Base-by-base conservation (phyloP, 164 flowering plant genomes). In the Hamamelis virginiana region DNA sequence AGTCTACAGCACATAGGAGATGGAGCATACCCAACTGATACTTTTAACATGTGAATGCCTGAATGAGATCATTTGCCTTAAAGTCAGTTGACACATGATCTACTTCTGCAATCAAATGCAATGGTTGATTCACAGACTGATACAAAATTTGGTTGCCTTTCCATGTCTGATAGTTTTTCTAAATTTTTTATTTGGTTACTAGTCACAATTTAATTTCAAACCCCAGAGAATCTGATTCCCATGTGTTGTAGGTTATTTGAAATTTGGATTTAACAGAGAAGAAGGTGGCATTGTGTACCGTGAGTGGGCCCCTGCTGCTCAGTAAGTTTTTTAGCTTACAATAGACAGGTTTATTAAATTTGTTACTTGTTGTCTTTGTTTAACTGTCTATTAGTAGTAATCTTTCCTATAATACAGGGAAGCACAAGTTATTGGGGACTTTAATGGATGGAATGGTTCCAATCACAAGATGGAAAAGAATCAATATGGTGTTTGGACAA, bases 241-340 rank as follows among this genome's bases (percentile, higher is more conserved):
- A 18, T 38, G 16, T 72, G 50, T 44, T 74, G 69, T 72, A 92
- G 97, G 99, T 64, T 95, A 89, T 79, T 21, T 83, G 68, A 87
- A 84, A 78, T 95, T 91, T 83, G 99, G 97, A 66, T 90, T 95
- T 69, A 95, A 91, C 71, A 87, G 83, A 74, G 97, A 92, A 81
- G 78, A 87, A 66, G 91, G 76, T 70, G 75, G 87, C 61, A 87
- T 92, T 74, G 89, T 89, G 28, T 95, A 95, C 76, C 91, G 88
- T 58, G 99, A 95, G 74, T 95, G 99, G 99, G 97, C 97, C 44
- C 99, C 99, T 76, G 93, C 96, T 68, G 97, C 97, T 76, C 85
- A 85, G 97, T 92, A 79, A 80, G 92, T 84, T 68, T 23, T 44
- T 59, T 70, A n/a, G 26, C 51, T 57, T 27, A 28, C 48, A 61